phyloP scores from a whole-genome alignment of 2,329 filamentous ascomycete species.

The Fusarium newnesense region DNA sequence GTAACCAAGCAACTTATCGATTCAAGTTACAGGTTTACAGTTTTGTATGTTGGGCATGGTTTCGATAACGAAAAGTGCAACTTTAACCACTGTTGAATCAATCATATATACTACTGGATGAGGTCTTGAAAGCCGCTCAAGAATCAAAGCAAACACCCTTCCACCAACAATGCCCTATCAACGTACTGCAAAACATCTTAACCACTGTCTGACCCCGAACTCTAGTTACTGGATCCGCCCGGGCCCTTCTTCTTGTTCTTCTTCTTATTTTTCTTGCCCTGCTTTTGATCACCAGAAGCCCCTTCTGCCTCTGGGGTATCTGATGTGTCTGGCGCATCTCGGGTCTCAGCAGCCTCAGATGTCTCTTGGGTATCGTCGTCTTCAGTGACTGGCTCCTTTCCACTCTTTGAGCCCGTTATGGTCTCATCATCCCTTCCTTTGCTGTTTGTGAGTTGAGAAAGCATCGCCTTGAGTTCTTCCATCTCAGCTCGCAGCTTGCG shows the following conservation, averaged over 20 bases:
- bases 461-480: constrained; percentile 63
- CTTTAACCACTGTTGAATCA: not conserved
- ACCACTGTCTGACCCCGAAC: not conserved
- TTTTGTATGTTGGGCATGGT: not conserved
- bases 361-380: constrained; percentile 10
- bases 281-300: constrained; percentile 29
- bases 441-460: constrained; percentile 50
- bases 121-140: not conserved
- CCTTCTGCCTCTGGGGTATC: constrained; percentile 27
- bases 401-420: not conserved
- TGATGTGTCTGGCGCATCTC: constrained; percentile 20
- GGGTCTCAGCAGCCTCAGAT: constrained; percentile 25
- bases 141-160: not conserved
- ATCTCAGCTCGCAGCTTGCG: constrained; percentile 68
- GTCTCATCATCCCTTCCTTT: constrained; percentile 14
- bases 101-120: not conserved
- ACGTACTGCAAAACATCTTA: not conserved
- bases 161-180: not conserved
- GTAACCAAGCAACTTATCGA: not conserved
- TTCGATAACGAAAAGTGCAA: not conserved
- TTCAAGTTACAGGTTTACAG: not conserved
- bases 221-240: constrained; percentile 26
- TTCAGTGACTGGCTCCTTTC: constrained; percentile 15
- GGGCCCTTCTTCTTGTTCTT: constrained; percentile 44
- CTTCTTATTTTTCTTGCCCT: constrained; percentile 41